Evolutionary conservation across 306 rosid genomes (phyloP).

Genomic region (Malus domestica): ASM211411v1 NC_041799.1:14648501-14649000

Average conservation of each 20-base stretch:
- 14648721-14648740: background rate
- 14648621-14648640: background rate
- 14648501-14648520: background rate
- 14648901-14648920: slow-evolving; percentile 68
- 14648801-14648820: slow-evolving; percentile 75
- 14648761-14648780: slow-evolving; percentile 25
- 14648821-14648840: slow-evolving; percentile 66
- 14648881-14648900: slow-evolving; percentile 53
- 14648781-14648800: slow-evolving; percentile 50
- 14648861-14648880: slow-evolving; percentile 48
- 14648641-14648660: background rate
- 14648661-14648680: background rate
- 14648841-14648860: slow-evolving; percentile 63
- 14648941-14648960: too few species aligned
- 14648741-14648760: slow-evolving; percentile 46
- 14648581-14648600: too few species aligned
- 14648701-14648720: background rate
- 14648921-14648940: slow-evolving; percentile 51
- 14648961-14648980: too few species aligned
- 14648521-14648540: background rate
- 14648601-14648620: background rate
- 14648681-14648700: background rate
- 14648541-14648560: too few species aligned
- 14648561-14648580: too few species aligned
- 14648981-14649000: too few species aligned